A percentile compares a stretch with the other conserved stretches of the same genome.
Conservation (phyloP, 495 filamentous ascomycete species). For the Xylaria flabelliformis region DNA sequence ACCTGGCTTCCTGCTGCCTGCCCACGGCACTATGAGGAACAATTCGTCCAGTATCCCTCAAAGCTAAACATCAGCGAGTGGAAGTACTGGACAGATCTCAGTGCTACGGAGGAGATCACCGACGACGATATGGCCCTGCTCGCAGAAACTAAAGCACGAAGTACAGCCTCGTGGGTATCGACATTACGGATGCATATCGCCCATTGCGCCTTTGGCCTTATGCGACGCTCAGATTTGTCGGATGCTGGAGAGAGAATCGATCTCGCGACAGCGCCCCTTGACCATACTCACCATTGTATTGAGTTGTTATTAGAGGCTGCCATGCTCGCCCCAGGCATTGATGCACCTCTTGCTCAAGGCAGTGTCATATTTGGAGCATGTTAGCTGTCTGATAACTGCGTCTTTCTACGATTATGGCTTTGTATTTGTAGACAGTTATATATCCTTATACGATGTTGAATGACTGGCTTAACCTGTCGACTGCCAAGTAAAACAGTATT, state of each 20-base stretch:
- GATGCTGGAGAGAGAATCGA: conserved; percentile 5
- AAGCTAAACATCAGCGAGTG: not conserved
- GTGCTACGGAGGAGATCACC: conserved; percentile 2
- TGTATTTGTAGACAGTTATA: no score
- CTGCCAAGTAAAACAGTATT: no score
- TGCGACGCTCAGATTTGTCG: not conserved
- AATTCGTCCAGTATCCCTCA: not conserved
- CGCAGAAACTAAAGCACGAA: not conserved
- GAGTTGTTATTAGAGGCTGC: not conserved
- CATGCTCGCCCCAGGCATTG: not conserved
- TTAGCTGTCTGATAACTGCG: not conserved
- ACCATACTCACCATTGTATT: conserved; percentile 4
- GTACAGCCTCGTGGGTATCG: not conserved
- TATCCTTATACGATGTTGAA: no score
- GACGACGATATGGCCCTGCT: not conserved
- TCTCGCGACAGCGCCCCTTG: not conserved
- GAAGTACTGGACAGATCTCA: not conserved
- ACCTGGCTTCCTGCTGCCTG: conserved; percentile 3
- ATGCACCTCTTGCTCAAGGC: conserved; percentile 3
- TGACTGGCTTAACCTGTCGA: no score
- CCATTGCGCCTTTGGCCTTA: conserved; percentile 3
- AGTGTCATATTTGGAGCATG: conserved; percentile 8
- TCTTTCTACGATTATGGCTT: no score
- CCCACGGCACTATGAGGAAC: not conserved
- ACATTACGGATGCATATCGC: conserved; percentile 3